Conservation (phyloP, 75 land plant species). For the Azolla pinnata region DNA sequence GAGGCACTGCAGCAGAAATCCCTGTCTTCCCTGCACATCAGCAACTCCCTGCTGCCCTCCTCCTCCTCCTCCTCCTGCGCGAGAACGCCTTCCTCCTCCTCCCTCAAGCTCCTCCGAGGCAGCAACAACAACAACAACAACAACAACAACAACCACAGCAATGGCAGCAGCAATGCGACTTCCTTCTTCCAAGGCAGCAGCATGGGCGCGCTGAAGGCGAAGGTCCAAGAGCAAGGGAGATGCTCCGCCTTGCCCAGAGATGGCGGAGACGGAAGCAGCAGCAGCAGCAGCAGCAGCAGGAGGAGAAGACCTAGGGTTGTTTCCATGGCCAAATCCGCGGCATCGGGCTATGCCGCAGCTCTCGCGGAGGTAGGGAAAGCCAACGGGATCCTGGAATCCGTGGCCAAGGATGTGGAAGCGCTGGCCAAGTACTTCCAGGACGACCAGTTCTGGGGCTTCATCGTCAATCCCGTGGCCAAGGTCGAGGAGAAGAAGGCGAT, state of each 20-base stretch:
- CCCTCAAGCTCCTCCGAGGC: too few species aligned
- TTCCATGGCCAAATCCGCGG: slow-evolving; percentile 42
- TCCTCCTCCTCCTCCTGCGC: too few species aligned
- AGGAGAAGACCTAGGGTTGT: slow-evolving; percentile 33
- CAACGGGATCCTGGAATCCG: slow-evolving; percentile 43
- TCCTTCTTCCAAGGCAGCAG: too few species aligned
- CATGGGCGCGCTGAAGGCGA: not conserved
- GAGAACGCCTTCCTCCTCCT: too few species aligned
- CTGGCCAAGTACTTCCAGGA: slow-evolving; percentile 39
- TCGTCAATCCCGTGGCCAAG: slow-evolving; percentile 46
- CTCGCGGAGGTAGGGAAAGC: slow-evolving; percentile 58
- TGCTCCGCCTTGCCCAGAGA: too few species aligned
- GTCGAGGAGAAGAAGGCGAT: slow-evolving; percentile 50
- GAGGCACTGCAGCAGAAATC: too few species aligned
- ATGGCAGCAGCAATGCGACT: too few species aligned
- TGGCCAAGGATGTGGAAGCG: slow-evolving; percentile 57
- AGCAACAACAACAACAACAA: too few species aligned
- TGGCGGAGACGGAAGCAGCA: too few species aligned
- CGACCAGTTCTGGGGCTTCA: slow-evolving; percentile 34
- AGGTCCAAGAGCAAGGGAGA: not conserved
- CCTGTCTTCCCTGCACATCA: too few species aligned
- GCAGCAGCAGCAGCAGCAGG: slow-evolving; percentile 3
- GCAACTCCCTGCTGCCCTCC: too few species aligned
- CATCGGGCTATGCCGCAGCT: slow-evolving; percentile 66
- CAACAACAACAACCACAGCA: too few species aligned